phyloP scores from a whole-genome alignment of 2,329 filamentous ascomycete genomes.

The Conoideocrella luteorostrata region DNA sequence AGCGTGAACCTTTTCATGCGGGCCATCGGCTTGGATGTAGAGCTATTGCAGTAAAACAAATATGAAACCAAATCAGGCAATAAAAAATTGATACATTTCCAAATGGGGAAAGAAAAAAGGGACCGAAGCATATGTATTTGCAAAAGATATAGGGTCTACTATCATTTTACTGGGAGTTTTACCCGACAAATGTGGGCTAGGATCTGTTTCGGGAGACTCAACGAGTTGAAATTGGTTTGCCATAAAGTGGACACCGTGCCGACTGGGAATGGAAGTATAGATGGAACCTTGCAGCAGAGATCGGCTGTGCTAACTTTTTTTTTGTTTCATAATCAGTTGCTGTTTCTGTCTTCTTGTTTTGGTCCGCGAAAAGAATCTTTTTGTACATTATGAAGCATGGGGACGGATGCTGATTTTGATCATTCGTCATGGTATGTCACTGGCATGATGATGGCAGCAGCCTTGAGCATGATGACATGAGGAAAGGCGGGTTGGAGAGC shows the following conservation, averaged over 20 bases:
- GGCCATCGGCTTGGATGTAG: constrained; percentile 96
- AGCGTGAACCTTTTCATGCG: constrained; percentile 99
- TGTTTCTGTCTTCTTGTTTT: neutral
- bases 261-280: neutral
- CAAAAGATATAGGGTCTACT: neutral
- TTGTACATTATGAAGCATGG: constrained; percentile 2
- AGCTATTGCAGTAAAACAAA: constrained; percentile 45
- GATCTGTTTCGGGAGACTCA: constrained; percentile 9
- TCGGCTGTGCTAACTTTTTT: neutral
- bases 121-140: constrained; percentile 2
- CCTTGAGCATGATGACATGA: constrained; percentile 2
- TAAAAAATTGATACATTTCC: constrained; percentile 8
- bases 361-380: neutral
- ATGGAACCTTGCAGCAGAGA: neutral
- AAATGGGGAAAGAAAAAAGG: neutral
- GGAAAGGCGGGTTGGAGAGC: constrained; percentile 1
- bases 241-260: constrained; percentile 1
- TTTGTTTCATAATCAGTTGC: neutral
- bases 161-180: constrained; percentile 1
- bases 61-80: constrained; percentile 1
- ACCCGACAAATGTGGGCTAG: constrained; percentile 3
- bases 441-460: neutral
- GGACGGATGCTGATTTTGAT: neutral
- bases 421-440: neutral
- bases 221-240: neutral